These are phyloP conservation scores for Pleurotus salmoneostramineus DNA, from an alignment of 768 basidiomycete species.

Conservation along the genomic window DNA sequence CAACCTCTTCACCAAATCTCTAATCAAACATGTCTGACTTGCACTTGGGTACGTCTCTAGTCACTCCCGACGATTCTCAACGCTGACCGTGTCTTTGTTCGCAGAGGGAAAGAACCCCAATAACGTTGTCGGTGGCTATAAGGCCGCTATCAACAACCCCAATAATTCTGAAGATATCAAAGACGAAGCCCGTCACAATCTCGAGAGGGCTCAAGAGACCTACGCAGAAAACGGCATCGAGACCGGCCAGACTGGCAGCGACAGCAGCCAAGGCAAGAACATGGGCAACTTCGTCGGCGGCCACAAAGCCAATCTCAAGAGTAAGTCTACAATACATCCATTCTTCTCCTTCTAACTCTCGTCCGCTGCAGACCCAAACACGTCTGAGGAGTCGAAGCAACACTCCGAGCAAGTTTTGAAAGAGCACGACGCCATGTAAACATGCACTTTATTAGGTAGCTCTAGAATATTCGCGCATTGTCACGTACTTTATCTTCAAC, in stretches of 20 bases:
- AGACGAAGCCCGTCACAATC: background rate
- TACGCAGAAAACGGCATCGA: background rate
- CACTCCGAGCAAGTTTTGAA: background rate
- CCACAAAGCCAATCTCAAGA: slow-evolving; percentile 4
- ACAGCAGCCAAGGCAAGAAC: background rate
- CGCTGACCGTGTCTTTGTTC: background rate
- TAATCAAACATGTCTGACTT: background rate
- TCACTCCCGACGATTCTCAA: background rate
- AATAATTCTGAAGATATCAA: slow-evolving; percentile 1
- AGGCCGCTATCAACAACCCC: slow-evolving; percentile 1
- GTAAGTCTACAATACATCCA: background rate
- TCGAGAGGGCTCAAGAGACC: background rate
- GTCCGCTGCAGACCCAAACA: background rate
- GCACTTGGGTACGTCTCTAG: background rate
- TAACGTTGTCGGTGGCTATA: background rate
- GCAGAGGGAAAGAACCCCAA: slow-evolving; percentile 1
- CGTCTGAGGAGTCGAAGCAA: slow-evolving; percentile 1
- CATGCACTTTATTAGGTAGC: too few species aligned
- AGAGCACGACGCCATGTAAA: background rate
- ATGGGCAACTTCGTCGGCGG: slow-evolving; percentile 4
- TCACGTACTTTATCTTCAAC: too few species aligned
- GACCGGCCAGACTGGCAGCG: background rate
- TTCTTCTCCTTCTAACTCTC: background rate
- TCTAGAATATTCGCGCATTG: too few species aligned
- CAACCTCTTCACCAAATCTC: too few species aligned